Base-by-base conservation (phyloP, 2,329 filamentous ascomycete species). In the Aspergillus sclerotialis region DNA sequence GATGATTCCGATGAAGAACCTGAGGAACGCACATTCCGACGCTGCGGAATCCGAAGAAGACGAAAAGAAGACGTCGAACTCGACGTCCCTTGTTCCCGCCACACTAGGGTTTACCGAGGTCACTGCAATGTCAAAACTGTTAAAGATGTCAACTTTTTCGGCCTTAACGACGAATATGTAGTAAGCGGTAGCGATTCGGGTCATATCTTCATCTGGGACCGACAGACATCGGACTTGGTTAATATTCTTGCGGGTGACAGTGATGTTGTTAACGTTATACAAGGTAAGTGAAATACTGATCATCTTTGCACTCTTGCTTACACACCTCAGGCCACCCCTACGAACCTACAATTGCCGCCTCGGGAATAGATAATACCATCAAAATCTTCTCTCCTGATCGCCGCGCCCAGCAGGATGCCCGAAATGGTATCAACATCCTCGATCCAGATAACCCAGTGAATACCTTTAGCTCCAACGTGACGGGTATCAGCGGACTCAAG, bases 61-160 rank as follows among this genome's bases (percentile, higher is more conserved):
- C 53, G 64, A 16, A 66, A 72, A 33, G 64, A 70, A 32, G 62
- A 65, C 12, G 72, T 80, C 11, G 74, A 79, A 40, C 49, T 58
- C 0, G 55, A 75, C 33, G 67, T 75, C 5, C 72, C 75, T 10
- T 78, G 75, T 46, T 67, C 63, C 12, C 61, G 72, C 2, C 73
- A 79, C 43, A 76, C 70, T 2, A 70, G 70, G 25, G 56, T 68
- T 13, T 83, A 80, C 50, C 64, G 65, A 3, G 79, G 79, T 2
- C 79, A 82, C 52, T 82, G 78, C 60, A 82, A 82, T 44, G 69
- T 79, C 33, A 71, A 76, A 43, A 82, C 77, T 1, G 77, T 82
- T 45, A 83, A 83, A 47, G 79, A 83, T 48, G 76, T 82, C 39
- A 82, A 82, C 40, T 83, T 74, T 58, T 82, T 78, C 42, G 79